Evolutionary conservation across 1,284 basidiomycete genomes (phyloP).

Genomic region (Ceratobasidium sp.): DNA sequence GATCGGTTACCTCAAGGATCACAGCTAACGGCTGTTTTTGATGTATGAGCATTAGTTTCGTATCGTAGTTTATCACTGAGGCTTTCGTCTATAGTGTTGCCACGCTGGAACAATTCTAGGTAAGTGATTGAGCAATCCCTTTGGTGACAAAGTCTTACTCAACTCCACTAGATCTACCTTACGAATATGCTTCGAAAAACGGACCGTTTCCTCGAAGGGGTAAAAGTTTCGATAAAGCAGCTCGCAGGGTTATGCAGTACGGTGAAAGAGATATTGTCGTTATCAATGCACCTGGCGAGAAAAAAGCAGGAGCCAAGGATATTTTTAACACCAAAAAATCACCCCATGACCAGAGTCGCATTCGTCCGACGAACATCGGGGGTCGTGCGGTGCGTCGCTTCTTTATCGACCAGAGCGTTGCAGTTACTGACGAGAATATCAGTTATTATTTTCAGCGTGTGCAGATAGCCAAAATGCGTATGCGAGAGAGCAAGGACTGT

Average conservation of each 20-base stretch:
- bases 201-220: background rate
- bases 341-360: no score
- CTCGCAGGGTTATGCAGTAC: no score
- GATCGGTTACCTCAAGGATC: constrained; percentile 1
- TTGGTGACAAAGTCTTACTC: background rate
- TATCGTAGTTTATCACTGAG: background rate
- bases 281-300: no score
- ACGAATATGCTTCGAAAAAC: background rate
- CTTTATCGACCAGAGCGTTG: no score
- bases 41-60: background rate
- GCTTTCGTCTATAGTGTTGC: background rate
- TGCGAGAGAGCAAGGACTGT: background rate
- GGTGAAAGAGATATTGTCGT: no score
- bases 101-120: constrained; percentile 24
- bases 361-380: no score
- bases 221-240: no score
- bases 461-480: constrained; percentile 5
- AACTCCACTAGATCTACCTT: background rate
- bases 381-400: no score
- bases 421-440: background rate
- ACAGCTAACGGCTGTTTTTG: constrained; percentile 21
- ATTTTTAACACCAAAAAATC: no score
- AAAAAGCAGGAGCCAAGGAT: no score
- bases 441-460: constrained; percentile 22
- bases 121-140: background rate